Percentiles rank a stretch among this genome's conserved stretches.
phyloP scores from a whole-genome alignment of 495 filamentous ascomycete species.

The Entonaema liquescens region DNA sequence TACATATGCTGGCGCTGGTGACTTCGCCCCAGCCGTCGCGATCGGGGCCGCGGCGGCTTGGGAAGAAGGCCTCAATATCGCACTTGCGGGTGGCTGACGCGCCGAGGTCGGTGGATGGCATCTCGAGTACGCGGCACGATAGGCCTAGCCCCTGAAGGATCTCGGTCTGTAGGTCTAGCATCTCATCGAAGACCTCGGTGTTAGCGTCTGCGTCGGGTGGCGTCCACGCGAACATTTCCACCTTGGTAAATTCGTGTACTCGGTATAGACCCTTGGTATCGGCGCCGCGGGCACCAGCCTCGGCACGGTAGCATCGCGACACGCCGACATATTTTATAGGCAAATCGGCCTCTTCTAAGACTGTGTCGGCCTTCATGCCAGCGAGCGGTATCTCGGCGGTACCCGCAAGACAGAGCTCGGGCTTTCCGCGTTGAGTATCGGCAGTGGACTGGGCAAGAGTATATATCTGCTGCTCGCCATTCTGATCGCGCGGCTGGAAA shows the following conservation, averaged over 20 bases:
- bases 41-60: constrained; percentile 69
- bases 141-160: constrained; percentile 78
- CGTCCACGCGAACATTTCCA: constrained; percentile 95
- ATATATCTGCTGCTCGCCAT: constrained; percentile 93
- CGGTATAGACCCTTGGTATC: constrained; percentile 96
- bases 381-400: constrained; percentile 96
- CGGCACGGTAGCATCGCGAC: constrained; percentile 90
- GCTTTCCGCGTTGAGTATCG: constrained; percentile 67
- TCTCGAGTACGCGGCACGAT: constrained; percentile 89
- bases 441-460: constrained; percentile 67
- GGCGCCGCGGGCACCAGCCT: constrained; percentile 86
- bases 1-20: constrained; percentile 88
- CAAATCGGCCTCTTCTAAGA: constrained; percentile 67
- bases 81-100: constrained; percentile 84
- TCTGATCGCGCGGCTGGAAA: constrained; percentile 89
- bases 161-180: constrained; percentile 84
- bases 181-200: constrained; percentile 76
- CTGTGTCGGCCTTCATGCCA: constrained; percentile 81
- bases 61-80: constrained; percentile 95
- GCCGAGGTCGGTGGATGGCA: constrained; percentile 88
- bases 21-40: constrained; percentile 94
- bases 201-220: constrained; percentile 55
- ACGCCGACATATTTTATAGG: constrained; percentile 83
- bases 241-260: constrained; percentile 99
- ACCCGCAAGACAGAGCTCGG: constrained; percentile 76